Base-by-base conservation (phyloP, 768 basidiomycete genomes). In the Calocybe gangraenosa region DNA sequence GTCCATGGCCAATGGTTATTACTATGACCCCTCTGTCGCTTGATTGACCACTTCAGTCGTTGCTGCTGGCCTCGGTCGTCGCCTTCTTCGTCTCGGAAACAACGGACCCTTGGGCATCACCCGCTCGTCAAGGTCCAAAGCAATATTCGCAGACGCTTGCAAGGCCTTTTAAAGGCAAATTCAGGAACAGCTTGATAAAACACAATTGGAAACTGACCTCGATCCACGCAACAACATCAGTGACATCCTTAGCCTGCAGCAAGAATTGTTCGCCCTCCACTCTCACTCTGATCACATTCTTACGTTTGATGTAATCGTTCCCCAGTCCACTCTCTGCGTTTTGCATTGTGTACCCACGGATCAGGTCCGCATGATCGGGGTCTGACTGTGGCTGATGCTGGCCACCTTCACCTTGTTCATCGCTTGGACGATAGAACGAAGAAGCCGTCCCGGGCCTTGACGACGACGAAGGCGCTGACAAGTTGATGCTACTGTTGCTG, bases 221-320 rank as follows among this genome's bases (percentile, higher is more conserved):
- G 50, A 99, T 94, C 92, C 95, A 94, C 43, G 86, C 81, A 44
- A 98, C 90, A 1, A 97, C 94, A 20, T 82, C 80, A 35, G 81
- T 74, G 31, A 92, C 83, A 58, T 88, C 84, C 40, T 74, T 78
- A 2, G 90, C 89, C 66, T 99, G 95, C 55, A 99, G 57, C 54
- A 99, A 69, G 65, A 99, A 99, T 67, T 99, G 96, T 69, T 98
- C 91, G 10, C 95, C 96, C 62, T 96, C 92, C 52, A 92, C 69
- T 46, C 95, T 68, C 21, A 98, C 80, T 17, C 96, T 76, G 25
- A 98, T 92, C 36, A 98, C 95, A 62, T 98, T 89, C 70, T 81
- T 86, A 51, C 93, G 73, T 75, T 98, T 98, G 52, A 81, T 30
- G 65, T 99, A 99, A 63, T 99, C 96, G 48, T 89, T 92, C 23